Evolutionary conservation across 352 stramenopile genomes (phyloP).

Genomic region (Globisporangium canariense): DNA sequence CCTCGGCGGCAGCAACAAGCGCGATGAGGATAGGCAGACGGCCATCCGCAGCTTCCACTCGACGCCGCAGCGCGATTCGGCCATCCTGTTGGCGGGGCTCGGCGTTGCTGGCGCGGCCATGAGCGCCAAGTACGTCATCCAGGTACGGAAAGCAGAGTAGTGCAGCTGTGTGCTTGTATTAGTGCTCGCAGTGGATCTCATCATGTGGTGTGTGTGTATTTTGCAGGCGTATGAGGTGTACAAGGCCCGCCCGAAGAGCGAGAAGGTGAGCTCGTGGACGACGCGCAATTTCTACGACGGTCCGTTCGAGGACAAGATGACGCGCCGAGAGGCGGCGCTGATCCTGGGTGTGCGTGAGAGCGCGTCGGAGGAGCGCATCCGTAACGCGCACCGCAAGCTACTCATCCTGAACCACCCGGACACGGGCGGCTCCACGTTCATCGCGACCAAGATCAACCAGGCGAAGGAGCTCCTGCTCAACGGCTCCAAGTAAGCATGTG

Average conservation of each 20-base stretch:
- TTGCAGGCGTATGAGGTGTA: slow-evolving; percentile 66
- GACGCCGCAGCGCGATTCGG: slow-evolving; percentile 59
- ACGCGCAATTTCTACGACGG: slow-evolving; percentile 94
- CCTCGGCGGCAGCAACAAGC: background rate
- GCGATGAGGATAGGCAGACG: slow-evolving; percentile 9
- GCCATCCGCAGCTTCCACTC: slow-evolving; percentile 58
- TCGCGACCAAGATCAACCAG: slow-evolving; percentile 99
- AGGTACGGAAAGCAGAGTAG: slow-evolving; percentile 22
- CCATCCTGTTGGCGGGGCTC: slow-evolving; percentile 57
- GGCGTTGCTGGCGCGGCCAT: slow-evolving; percentile 69
- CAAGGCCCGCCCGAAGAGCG: slow-evolving; percentile 68
- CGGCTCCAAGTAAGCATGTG: slow-evolving; percentile 41
- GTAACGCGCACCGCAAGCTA: slow-evolving; percentile 97
- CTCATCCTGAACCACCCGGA: slow-evolving; percentile 99
- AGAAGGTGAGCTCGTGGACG: slow-evolving; percentile 57
- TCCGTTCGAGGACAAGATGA: slow-evolving; percentile 99
- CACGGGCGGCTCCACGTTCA: slow-evolving; percentile 97
- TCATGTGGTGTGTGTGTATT: background rate
- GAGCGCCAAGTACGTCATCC: slow-evolving; percentile 73
- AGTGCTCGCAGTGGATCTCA: background rate
- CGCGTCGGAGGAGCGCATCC: slow-evolving; percentile 93
- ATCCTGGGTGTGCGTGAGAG: slow-evolving; percentile 98
- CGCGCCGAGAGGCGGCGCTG: slow-evolving; percentile 95
- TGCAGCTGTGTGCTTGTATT: background rate
- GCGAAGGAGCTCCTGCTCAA: slow-evolving; percentile 96